Base-by-base conservation (phyloP, 2,329 filamentous ascomycete genomes). In the Clonostachys rhizophaga region DNA sequence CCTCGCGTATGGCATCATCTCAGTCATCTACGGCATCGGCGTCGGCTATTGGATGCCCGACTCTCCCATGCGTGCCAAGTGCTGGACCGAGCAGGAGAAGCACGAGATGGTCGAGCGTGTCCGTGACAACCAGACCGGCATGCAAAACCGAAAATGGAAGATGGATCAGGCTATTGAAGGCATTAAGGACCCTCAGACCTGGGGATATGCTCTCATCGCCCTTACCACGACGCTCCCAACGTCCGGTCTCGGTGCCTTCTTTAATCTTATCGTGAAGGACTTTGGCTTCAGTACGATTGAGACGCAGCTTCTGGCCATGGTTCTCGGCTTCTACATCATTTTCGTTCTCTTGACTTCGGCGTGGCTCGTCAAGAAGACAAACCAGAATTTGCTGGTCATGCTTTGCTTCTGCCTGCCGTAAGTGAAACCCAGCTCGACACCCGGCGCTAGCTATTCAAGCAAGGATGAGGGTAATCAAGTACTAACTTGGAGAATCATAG, bases 291-390 rank as follows among this genome's bases (percentile, higher is more conserved):
- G 68, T 1, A 68, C 71, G 10, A 24, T 47, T 34, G 17, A 91
- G 62, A 89, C 86, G 0, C 86, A 90, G 64, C 69, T 91, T 2
- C 68, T 91, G 20, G 78, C 85, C 37, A 89, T 91, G 84, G 86
- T 89, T 0, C 70, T 89, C 1, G 87, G 87, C 6, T 81, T 79
- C 37, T 87, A 87, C 54, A 89, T 90, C 55, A 87, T 91, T 50
- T 70, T 84, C 43, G 78, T 89, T 5, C 70, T 91, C 2, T 67
- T 90, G 24, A 69, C 70, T 1, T 87, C 84, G 1, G 77, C 81
- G 0, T 90, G 76, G 76, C 58, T 90, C 5, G 83, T 84, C 13
- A 85, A 83, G 66, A 85, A 78, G 62, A 85, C 76, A 1, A 67
- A 72, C n/a, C 86, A 90, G 64, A 91, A 87, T 54, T 62, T 86